Base-by-base conservation (phyloP, 805 yeast species). In the Tetrapisispora pingtungensis region DNA sequence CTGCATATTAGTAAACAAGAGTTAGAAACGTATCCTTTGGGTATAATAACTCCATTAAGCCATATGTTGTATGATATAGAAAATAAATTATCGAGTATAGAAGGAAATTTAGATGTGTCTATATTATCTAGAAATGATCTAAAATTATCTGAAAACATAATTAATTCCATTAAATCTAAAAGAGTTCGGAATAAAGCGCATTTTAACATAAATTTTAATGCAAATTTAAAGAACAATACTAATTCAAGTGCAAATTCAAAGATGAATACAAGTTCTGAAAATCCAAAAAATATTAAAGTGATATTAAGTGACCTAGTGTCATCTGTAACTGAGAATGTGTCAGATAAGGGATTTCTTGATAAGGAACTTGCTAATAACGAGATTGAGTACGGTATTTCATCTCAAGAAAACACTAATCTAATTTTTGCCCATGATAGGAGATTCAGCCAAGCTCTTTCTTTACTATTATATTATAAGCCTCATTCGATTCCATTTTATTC, bases 361-460 rank as follows among this genome's bases (percentile, higher is more conserved):
- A 38, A 45, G 1, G 20, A 40, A n/a, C 33, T 27, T 12, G 46
- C 44, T 15, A 37, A 33, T 20, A 51, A 48, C 27, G 55, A 51
- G 33, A 41, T 51, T 18, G 54, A 55, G 32, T 56, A 49, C 30
- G 59, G 57, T 1, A 39, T 43, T 7, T 41, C 48, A 10, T 42
- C 52, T 34, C 52, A 52, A 42, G 41, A 46, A 30, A 57, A 59
- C 38, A 53, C 57, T 7, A 77, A 75, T 49, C 62, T 83, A 12
- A 78, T 89, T 0, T 90, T 87, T 57, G 77, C 80, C 14, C 73
- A 75, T 36, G 97, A 90, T 59, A 66, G 94, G 38, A 67, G 97
- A 39, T 84, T 82, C 56, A 78, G 75, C 52, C 95, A 89, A 54
- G 81, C 84, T 12, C 75, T 89, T 0, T 74, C 77, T 28, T 61